Evolutionary conservation across 2,329 filamentous ascomycete species (phyloP).

Genomic region (Phyllosticta citriasiana): DNA sequence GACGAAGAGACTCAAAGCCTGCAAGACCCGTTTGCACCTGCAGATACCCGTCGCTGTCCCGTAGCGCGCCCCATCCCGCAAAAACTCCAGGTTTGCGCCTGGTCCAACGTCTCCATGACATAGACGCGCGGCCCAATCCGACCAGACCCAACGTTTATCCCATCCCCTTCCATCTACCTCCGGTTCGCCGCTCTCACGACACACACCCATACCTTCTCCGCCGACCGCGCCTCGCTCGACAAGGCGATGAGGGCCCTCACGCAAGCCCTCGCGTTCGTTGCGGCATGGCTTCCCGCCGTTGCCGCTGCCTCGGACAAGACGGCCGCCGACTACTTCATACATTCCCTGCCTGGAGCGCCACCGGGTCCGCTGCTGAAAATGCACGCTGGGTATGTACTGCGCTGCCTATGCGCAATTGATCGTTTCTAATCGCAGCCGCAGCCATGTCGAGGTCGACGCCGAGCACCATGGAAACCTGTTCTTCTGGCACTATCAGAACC

Average conservation of each 20-base stretch:
- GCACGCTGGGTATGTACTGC: conserved; percentile 77
- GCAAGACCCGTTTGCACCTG: not conserved
- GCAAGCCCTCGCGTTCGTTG: conserved; percentile 21
- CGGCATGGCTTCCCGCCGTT: conserved; percentile 21
- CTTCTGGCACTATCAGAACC: conserved; percentile 97
- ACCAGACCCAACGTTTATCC: conserved; percentile 11
- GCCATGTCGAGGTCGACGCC: conserved; percentile 81
- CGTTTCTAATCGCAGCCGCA: conserved; percentile 27
- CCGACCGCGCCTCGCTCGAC: conserved; percentile 11
- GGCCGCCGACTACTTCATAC: conserved; percentile 84
- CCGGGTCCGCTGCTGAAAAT: conserved; percentile 76
- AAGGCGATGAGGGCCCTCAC: conserved; percentile 25
- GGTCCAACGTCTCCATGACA: conserved; percentile 20
- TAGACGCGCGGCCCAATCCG: conserved; percentile 20
- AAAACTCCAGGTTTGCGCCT: not conserved
- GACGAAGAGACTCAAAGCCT: not conserved
- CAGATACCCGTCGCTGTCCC: conserved; percentile 19
- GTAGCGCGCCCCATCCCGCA: conserved; percentile 20
- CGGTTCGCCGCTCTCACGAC: conserved; percentile 13
- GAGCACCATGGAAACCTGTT: conserved; percentile 88
- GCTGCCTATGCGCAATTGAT: conserved; percentile 1
- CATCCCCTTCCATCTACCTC: conserved; percentile 12
- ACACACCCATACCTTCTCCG: conserved; percentile 14
- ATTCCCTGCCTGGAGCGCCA: conserved; percentile 74
- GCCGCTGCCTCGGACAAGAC: conserved; percentile 40